A percentile compares a stretch with the other conserved stretches of the same genome.
These are phyloP conservation scores for Hanseniaspora lachancei DNA, from an alignment of 805 yeast species.

Conservation along the genomic window DNA sequence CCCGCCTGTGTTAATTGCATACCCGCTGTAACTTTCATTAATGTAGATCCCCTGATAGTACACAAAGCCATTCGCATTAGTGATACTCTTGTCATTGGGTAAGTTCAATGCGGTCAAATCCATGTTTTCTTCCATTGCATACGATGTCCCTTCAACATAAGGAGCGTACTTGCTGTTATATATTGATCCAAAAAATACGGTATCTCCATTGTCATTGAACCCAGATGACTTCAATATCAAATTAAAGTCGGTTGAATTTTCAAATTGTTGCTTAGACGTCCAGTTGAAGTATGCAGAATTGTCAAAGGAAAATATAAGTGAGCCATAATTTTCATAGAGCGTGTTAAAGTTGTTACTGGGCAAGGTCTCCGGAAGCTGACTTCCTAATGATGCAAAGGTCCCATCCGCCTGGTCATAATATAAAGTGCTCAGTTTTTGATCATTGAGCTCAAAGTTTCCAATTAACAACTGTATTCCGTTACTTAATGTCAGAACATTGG, in stretches of 20 bases:
- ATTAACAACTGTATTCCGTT: conserved; percentile 15
- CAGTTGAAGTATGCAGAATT: conserved; percentile 23
- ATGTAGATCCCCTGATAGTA: conserved; percentile 30
- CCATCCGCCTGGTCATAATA: conserved; percentile 21
- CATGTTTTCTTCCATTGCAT: conserved; percentile 15
- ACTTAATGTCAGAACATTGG: conserved; percentile 30
- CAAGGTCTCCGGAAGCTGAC: conserved; percentile 11
- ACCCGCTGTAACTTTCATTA: conserved; percentile 38
- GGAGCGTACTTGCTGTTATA: conserved; percentile 28
- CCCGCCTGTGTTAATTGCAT: conserved; percentile 38
- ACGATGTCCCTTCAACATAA: conserved; percentile 21
- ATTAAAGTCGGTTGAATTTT: conserved; percentile 20
- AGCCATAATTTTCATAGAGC: conserved; percentile 5
- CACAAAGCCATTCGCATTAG: conserved; percentile 12
- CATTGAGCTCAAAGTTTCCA: conserved; percentile 18
- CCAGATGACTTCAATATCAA: conserved; percentile 22
- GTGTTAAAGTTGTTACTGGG: conserved; percentile 17
- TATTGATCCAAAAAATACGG: conserved; percentile 28
- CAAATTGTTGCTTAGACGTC: conserved; percentile 18
- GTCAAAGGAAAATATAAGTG: conserved; percentile 17
- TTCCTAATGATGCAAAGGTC: conserved; percentile 13
- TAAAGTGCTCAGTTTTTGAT: conserved; percentile 14
- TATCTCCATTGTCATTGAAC: conserved; percentile 23
- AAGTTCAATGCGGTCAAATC: conserved; percentile 17
- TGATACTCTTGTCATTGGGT: conserved; percentile 12